These are phyloP conservation scores for Albophoma yamanashiensis DNA, from an alignment of 2,329 filamentous ascomycete genomes.

Conservation along the genomic window DNA sequence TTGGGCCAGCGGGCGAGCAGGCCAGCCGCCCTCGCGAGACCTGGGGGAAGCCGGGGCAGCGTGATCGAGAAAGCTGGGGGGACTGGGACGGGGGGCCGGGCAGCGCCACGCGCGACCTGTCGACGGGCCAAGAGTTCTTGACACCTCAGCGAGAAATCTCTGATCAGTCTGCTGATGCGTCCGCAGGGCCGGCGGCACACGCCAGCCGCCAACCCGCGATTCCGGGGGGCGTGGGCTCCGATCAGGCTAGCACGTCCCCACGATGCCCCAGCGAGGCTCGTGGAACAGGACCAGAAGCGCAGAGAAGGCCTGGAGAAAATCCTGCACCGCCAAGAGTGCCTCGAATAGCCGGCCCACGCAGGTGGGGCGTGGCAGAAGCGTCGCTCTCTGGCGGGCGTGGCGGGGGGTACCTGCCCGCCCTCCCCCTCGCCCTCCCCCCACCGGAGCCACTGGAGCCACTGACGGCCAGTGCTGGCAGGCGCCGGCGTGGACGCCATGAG, in stretches of 20 bases:
- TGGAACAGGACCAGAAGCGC: constrained; percentile 5
- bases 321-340: constrained; percentile 13
- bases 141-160: constrained; percentile 7
- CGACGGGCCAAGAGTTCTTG: not conserved
- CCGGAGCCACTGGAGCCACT: not conserved
- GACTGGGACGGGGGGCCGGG: not conserved
- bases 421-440: not conserved
- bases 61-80: not conserved
- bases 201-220: constrained; percentile 3
- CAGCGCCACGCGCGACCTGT: not conserved
- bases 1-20: not conserved
- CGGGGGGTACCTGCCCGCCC: not conserved
- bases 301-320: constrained; percentile 3
- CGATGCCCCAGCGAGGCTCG: constrained; percentile 1
- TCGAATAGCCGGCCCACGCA: constrained; percentile 20
- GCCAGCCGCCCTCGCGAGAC: not conserved
- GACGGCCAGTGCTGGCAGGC: not conserved
- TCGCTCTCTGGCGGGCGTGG: not conserved
- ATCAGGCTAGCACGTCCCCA: constrained; percentile 5
- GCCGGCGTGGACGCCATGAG: not conserved
- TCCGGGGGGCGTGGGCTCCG: constrained; percentile 1
- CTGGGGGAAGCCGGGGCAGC: not conserved
- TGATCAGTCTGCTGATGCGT: constrained; percentile 10
- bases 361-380: constrained; percentile 4
- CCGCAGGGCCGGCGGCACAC: constrained; percentile 3